Base-by-base conservation (phyloP, 192 early-diverging fungal genomes). In the Coemansia sp. region DNA sequence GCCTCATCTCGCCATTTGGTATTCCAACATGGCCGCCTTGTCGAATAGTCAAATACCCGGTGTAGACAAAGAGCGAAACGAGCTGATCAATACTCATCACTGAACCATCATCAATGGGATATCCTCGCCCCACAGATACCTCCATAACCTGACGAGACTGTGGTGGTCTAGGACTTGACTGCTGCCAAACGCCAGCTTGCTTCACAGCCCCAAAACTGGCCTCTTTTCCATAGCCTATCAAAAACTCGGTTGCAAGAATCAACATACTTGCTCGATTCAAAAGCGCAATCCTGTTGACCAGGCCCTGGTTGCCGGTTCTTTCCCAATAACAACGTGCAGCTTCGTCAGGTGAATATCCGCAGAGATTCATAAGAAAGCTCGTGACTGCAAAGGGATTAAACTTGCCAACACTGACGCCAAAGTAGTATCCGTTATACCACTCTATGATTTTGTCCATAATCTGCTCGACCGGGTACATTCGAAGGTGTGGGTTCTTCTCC, bases 361-460 rank as follows among this genome's bases (percentile, higher is more conserved):
- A 58, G 43, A 66, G 56, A 6, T 17, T 31, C 3, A 8, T 21
- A 4, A 66, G 56, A 21, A 59, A 65, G 22, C 0, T 22, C 39
- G 43, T 23, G 1, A 37, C 35, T 11, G 64, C 55, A 57, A 48
- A 27, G 17, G 64, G 37, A 19, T 65, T 65, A 16, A 49, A 66
- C 21, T 45, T 57, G 10, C 56, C 64, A 29, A 41, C 9, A 2
- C 17, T 7, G 6, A 3, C 14, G 0, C 64, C 53, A 35, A 66
- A 43, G 3, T 57, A 43, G 17, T 66, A 66, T 1, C 64, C 54
- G 56, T 66, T 26, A 8, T 66, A 66, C 64, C 64, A 65, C 54
- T 48, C 17, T 12, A 12, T 29, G 26, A 57, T 57, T 19, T 19
- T 57, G 8, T 4, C n/a, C 22, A 65, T 14, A 21, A 57, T 57